These are phyloP conservation scores for Chamaecrista fasciculata DNA, from an alignment of 306 rosid species.

Conservation along the genomic window DNA sequence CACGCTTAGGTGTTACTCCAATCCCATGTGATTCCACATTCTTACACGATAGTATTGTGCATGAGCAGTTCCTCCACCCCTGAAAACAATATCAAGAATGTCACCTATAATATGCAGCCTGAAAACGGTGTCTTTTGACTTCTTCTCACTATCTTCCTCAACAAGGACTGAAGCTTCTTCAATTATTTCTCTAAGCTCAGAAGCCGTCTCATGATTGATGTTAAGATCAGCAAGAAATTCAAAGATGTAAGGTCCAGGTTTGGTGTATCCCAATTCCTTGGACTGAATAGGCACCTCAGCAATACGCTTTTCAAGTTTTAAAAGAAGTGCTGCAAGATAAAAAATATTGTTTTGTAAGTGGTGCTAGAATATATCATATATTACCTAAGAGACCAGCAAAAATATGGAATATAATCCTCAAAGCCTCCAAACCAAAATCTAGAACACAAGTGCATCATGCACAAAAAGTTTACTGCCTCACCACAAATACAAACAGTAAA, in stretches of 20 bases:
- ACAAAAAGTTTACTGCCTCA: conserved; percentile 16
- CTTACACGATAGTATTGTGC: conserved; percentile 79
- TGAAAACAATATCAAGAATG: conserved; percentile 62
- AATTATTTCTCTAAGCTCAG: conserved; percentile 51
- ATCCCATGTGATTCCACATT: conserved; percentile 12
- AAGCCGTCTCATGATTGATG: conserved; percentile 60
- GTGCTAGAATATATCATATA: background rate
- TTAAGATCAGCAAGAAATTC: conserved; percentile 81
- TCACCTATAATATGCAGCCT: conserved; percentile 69
- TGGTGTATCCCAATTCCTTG: conserved; percentile 84
- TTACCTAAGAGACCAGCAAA: conserved; percentile 21
- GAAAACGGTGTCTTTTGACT: conserved; percentile 52
- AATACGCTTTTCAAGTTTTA: conserved; percentile 88
- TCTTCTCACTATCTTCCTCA: conserved; percentile 77
- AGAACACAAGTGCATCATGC: background rate
- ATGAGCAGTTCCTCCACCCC: conserved; percentile 58
- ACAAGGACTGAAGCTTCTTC: conserved; percentile 65
- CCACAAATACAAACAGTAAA: conserved; percentile 29
- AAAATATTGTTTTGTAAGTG: conserved; percentile 24
- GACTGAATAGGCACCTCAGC: conserved; percentile 82
- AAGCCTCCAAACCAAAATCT: conserved; percentile 25
- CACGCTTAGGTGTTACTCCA: conserved; percentile 20
- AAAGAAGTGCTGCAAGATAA: conserved; percentile 75
- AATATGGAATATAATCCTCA: conserved; percentile 10
- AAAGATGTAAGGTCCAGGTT: conserved; percentile 81